phyloP scores from a whole-genome alignment of 1,139 yeast genomes.

The Hyphopichia burtonii region DNA sequence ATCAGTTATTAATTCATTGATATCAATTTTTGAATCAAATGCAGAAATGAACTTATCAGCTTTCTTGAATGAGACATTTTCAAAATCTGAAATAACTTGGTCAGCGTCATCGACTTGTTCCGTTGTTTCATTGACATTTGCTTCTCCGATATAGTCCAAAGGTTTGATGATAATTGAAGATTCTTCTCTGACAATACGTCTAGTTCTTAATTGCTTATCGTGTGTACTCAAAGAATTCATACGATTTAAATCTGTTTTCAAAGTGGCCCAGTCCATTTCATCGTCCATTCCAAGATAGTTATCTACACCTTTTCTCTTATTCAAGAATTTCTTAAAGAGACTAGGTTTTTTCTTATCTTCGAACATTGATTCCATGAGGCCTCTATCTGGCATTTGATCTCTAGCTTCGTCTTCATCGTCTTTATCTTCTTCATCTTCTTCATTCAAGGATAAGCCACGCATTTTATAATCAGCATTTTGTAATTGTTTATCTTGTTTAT shows the following conservation, averaged over 20 bases:
- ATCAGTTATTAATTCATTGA: constrained; percentile 47
- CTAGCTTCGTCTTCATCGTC: constrained; percentile 19
- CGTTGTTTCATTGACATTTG: constrained; percentile 40
- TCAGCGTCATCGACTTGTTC: constrained; percentile 21
- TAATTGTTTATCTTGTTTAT: constrained; percentile 51
- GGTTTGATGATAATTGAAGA: constrained; percentile 69
- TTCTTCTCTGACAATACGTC: constrained; percentile 66
- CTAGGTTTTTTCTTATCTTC: constrained; percentile 51
- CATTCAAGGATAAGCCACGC: constrained; percentile 19
- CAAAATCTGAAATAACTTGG: constrained; percentile 16
- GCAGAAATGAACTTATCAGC: constrained; percentile 33
- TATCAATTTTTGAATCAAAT: constrained; percentile 30
- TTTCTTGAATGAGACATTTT: constrained; percentile 19
- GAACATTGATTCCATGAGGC: constrained; percentile 41
- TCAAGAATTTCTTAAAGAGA: constrained; percentile 54
- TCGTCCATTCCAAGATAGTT: constrained; percentile 35
- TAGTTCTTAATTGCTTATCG: constrained; percentile 70
- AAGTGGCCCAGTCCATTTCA: constrained; percentile 42
- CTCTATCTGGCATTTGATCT: constrained; percentile 18
- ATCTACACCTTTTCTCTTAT: constrained; percentile 31
- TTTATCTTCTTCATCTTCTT: constrained; percentile 9
- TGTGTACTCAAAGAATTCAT: constrained; percentile 69
- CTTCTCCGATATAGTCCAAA: constrained; percentile 57
- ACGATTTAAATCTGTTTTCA: constrained; percentile 62
- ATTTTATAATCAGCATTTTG: constrained; percentile 23